Percentiles rank a stretch among this genome's conserved stretches.
Evolutionary conservation across 257 asterid species (phyloP).

Genomic region (Misopates orontium): DNA sequence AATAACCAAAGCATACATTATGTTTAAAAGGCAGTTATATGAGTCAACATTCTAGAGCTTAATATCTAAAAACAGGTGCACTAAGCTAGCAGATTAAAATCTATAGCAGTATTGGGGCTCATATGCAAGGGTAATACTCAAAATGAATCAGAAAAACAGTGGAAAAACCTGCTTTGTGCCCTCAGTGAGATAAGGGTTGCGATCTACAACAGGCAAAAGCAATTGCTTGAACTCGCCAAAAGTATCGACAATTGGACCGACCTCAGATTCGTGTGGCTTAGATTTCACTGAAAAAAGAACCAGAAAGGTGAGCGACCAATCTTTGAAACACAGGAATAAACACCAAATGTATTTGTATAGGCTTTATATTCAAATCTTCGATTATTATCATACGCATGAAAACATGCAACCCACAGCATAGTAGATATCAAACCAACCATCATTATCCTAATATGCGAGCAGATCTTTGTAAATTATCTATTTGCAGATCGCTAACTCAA

Average conservation of each 20-base stretch:
- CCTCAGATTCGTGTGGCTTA: slow-evolving; percentile 52
- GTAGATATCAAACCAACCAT: neutral
- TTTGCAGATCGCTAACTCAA: neutral
- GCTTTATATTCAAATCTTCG: slow-evolving; percentile 2
- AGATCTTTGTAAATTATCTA: no score
- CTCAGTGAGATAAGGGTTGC: slow-evolving; percentile 87
- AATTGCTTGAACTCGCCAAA: slow-evolving; percentile 77
- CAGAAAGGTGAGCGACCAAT: slow-evolving; percentile 15
- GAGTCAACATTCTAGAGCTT: neutral
- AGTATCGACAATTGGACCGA: slow-evolving; percentile 46
- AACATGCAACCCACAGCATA: neutral
- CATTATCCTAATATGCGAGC: neutral
- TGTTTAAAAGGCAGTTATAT: neutral
- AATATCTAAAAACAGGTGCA: neutral
- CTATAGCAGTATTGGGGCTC: neutral
- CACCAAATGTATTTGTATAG: neutral
- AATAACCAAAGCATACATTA: neutral
- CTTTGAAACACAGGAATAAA: slow-evolving; percentile 5
- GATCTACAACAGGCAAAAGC: slow-evolving; percentile 87
- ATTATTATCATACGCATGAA: neutral
- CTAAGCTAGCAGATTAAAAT: neutral
- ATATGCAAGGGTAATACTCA: slow-evolving; percentile 15
- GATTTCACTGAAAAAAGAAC: slow-evolving; percentile 54
- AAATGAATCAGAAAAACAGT: slow-evolving; percentile 1
- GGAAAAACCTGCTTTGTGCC: slow-evolving; percentile 86